Conservation (phyloP, 805 yeast species). For the Metschnikowia noctiluminum region DNA sequence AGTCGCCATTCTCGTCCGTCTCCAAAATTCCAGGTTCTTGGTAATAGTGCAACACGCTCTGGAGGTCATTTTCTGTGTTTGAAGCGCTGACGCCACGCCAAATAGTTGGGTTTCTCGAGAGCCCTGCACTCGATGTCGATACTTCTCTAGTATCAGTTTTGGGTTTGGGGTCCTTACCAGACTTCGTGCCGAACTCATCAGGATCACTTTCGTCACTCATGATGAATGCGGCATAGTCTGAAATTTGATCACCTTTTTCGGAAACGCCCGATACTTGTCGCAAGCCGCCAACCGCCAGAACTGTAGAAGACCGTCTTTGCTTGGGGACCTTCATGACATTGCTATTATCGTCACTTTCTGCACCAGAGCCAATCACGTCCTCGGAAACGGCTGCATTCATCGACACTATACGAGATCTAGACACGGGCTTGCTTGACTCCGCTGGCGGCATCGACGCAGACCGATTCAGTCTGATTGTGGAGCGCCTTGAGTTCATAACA, state of each 20-base stretch:
- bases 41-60: background rate
- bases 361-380: background rate
- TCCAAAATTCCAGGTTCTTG: background rate
- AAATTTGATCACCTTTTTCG: constrained; percentile 8
- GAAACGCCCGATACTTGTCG: background rate
- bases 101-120: background rate
- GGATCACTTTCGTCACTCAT: constrained; percentile 5
- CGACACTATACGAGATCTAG: constrained; percentile 13
- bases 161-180: background rate
- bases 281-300: constrained; percentile 5
- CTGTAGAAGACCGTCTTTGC: constrained; percentile 1
- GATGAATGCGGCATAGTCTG: constrained; percentile 18
- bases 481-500: constrained; percentile 26
- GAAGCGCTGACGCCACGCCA: background rate
- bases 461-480: constrained; percentile 32
- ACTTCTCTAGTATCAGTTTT: no score
- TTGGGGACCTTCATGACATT: background rate
- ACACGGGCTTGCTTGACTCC: constrained; percentile 1
- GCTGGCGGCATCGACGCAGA: constrained; percentile 35
- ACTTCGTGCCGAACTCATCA: background rate
- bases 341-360: background rate
- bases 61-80: background rate
- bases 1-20: background rate
- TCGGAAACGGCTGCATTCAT: constrained; percentile 5
- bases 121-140: background rate